Base-by-base conservation (phyloP, 345 rosid genomes). In the Schrenkiella parvula region DNA sequence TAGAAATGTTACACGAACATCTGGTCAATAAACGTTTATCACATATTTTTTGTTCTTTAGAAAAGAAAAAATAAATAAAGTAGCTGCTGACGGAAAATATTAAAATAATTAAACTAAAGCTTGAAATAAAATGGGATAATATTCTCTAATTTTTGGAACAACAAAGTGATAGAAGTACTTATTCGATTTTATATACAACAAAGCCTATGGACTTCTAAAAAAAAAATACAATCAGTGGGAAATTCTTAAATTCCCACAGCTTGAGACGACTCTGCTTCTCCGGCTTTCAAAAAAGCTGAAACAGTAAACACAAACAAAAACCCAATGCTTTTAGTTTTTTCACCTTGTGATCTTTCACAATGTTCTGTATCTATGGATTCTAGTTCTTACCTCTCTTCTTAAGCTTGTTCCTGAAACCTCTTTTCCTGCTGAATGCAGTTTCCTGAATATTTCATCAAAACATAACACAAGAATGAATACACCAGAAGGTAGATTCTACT, bases 341-440 rank as follows among this genome's bases (percentile, higher is more conserved):
- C 22, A 58, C 29, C 62, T 51, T 66, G n/a, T 9, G 1, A 14
- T 23, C 13, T 64, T 44, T 29, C 69, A 23, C 64, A 61, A 43
- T 60, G 23, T 41, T 68, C 32, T 29, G 53, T 29, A 67, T 2
- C 48, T 41, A 17, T 28, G 47, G 34, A 52, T 32, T 61, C 32
- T 29, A 50, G 31, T 51, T 63, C 2, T 77, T 66, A 77, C 80
- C 76, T 77, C 73, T 77, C 77, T 77, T 77, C 77, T 77, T 77
- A 41, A 77, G 35, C 77, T 77, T 77, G 73, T 77, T 77, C 64
- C 80, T 70, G 55, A 77, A 77, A 32, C 80, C 71, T 71, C 80
- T 77, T 35, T 77, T 77, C 73, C 80, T 77, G 32, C 80, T 77
- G 34, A 77, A 77, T 8, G 80, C 80, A 28, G 73, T 77, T 71